phyloP scores from a whole-genome alignment of 257 asterid species.

The Mitragyna speciosa region DNA sequence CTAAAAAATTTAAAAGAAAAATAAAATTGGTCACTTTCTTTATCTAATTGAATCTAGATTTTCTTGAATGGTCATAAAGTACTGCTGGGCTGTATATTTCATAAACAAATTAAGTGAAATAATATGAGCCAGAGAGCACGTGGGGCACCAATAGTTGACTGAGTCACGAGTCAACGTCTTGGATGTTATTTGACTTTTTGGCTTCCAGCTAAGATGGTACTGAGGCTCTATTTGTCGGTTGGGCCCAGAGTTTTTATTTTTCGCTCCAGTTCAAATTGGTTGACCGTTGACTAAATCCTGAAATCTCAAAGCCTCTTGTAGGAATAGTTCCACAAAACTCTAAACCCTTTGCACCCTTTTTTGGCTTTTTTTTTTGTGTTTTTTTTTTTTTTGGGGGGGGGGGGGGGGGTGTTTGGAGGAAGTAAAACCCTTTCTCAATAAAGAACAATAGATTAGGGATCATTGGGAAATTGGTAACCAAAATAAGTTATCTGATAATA shows the following conservation, averaged over 20 bases:
- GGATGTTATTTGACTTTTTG: slow-evolving; percentile 14
- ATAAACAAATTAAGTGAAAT: neutral
- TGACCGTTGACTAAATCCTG: slow-evolving; percentile 10
- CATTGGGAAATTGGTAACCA: no score
- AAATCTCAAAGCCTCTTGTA: neutral
- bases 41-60: neutral
- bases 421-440: no score
- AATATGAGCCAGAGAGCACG: neutral
- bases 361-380: no score
- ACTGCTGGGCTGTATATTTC: neutral
- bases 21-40: neutral
- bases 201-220: slow-evolving; percentile 51
- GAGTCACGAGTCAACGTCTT: slow-evolving; percentile 35
- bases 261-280: neutral
- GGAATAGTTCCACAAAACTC: no score
- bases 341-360: no score
- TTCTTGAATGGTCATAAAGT: neutral
- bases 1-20: neutral
- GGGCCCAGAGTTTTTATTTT: neutral
- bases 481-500: neutral
- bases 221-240: slow-evolving; percentile 26
- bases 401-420: no score
- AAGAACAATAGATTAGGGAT: no score
- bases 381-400: no score
- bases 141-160: slow-evolving; percentile 35